Evolutionary conservation across 768 basidiomycete species (phyloP).

Genomic region (Russula abietina): DNA sequence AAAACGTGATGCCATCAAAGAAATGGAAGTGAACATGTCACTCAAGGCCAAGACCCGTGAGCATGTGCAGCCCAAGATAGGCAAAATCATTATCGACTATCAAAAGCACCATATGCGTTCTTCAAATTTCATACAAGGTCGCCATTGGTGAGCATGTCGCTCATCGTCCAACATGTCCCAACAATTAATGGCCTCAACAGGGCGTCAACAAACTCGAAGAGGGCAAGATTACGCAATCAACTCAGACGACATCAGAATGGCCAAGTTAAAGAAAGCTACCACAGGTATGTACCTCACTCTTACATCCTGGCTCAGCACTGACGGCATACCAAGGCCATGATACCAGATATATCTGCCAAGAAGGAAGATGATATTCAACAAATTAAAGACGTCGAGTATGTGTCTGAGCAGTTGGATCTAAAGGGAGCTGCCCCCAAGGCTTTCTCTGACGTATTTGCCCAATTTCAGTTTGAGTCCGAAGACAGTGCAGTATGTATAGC

Average conservation of each 20-base stretch:
- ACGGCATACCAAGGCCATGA: constrained; percentile 28
- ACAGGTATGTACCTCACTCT: constrained; percentile 26
- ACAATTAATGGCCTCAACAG: constrained; percentile 33
- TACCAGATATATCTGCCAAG: constrained; percentile 36
- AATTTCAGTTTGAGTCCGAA: constrained; percentile 75
- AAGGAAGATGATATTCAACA: constrained; percentile 32
- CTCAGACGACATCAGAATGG: constrained; percentile 72
- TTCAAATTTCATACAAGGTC: too few relatives aligned
- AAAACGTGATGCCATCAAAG: too few relatives aligned
- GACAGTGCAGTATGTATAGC: constrained; percentile 47
- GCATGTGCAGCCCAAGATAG: too few relatives aligned
- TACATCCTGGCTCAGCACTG: constrained; percentile 2
- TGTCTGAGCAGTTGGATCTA: constrained; percentile 77
- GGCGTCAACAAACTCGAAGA: constrained; percentile 35
- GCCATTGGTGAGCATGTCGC: too few relatives aligned
- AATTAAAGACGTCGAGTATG: constrained; percentile 67
- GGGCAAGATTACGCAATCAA: constrained; percentile 79
- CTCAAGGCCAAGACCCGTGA: too few relatives aligned
- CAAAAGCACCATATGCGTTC: too few relatives aligned
- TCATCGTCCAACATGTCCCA: constrained; percentile 26
- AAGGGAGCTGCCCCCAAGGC: constrained; percentile 69
- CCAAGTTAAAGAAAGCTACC: constrained; percentile 68
- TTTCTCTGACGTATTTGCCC: constrained; percentile 91
- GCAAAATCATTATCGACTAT: too few relatives aligned
- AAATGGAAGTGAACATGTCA: too few relatives aligned